Conservation (phyloP, 805 yeast genomes). For the Barnettozyma botsteinii region DNA sequence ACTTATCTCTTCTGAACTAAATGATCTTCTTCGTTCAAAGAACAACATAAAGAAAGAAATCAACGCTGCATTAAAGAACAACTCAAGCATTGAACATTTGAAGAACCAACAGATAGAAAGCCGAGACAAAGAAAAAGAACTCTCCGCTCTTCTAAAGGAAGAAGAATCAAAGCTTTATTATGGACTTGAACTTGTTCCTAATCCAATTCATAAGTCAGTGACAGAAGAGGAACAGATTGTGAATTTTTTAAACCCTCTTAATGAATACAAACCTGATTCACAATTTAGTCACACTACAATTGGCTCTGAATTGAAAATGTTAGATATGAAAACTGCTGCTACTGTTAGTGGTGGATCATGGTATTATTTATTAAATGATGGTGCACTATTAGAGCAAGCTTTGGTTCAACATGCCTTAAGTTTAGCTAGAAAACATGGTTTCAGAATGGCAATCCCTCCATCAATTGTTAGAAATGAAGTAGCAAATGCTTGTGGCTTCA, state of each 20-base stretch:
- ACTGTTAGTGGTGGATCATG: slow-evolving; percentile 75
- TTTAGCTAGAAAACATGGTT: slow-evolving; percentile 62
- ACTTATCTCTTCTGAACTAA: slow-evolving; percentile 18
- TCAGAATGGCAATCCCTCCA: slow-evolving; percentile 73
- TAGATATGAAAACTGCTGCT: slow-evolving; percentile 71
- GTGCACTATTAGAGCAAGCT: slow-evolving; percentile 87
- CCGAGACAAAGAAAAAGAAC: slow-evolving; percentile 20
- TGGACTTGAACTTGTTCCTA: slow-evolving; percentile 55
- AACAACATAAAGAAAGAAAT: slow-evolving; percentile 25
- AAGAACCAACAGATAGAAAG: slow-evolving; percentile 13
- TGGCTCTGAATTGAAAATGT: slow-evolving; percentile 57
- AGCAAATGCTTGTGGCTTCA: slow-evolving; percentile 87
- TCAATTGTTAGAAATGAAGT: slow-evolving; percentile 74
- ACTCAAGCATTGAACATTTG: slow-evolving; percentile 11
- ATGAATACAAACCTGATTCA: slow-evolving; percentile 23
- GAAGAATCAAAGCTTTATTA: slow-evolving; percentile 34
- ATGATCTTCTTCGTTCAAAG: slow-evolving; percentile 26
- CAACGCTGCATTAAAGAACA: slow-evolving; percentile 21
- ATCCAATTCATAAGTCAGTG: slow-evolving; percentile 47
- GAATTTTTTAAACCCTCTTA: slow-evolving; percentile 43
- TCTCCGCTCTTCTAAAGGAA: slow-evolving; percentile 13
- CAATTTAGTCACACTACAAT: slow-evolving; percentile 60
- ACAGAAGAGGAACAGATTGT: slow-evolving; percentile 39
- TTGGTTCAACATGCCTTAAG: slow-evolving; percentile 71
- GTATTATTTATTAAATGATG: slow-evolving; percentile 80